Evolutionary conservation across 2,329 filamentous ascomycete species (phyloP), one percentile per base, ranked within the genome.

Genomic region (Sarocladium strictum): DNA sequence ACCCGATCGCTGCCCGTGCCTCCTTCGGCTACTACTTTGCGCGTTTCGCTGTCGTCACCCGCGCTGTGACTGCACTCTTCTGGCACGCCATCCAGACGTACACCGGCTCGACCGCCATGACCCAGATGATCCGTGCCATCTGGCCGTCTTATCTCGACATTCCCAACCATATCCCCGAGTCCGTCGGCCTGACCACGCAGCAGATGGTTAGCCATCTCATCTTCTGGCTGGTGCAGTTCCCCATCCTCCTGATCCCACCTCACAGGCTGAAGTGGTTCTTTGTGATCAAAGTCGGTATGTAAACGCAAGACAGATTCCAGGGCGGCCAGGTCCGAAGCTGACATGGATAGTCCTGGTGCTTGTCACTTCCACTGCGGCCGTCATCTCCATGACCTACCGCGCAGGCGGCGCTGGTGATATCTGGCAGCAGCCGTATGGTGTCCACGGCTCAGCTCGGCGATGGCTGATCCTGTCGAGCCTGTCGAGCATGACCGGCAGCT

Each of bases 1-100:
- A 71, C 59, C 65, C 68, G 1, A 68, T 72, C 6, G 61, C 65
- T 4, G 64, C 66, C 14, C 62, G 68, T 9, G 62, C 65, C 14
- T 66, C 65, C 24, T 72, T 71, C 54, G 70, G 70, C 10, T 72
- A 65, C 57, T 69, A 69, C 58, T 62, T 70, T 21, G 63, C 67
- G 27, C 54, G 59, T 40, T 62, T 60, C 23, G 54, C 57, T 24
- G 64, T 78, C 49, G 60, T 75, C 10, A 69, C 71, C 32, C 69
- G 75, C 23, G 64, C 67, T 2, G 64, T 78, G 41, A 63, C 77
- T n/a, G 75, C 74, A 29, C 72, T 77, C 63, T 76, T 79, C 61
- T 79, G 76, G 85, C 81, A 86, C 53, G 82, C 83, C 0, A 85
- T 87, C 47, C 83, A 87, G 59, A 81, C 79, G 38, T 81, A 82